These are phyloP conservation scores for Syzygium malaccense DNA, from an alignment of 441 rosid species.

Conservation along the genomic window DNA sequence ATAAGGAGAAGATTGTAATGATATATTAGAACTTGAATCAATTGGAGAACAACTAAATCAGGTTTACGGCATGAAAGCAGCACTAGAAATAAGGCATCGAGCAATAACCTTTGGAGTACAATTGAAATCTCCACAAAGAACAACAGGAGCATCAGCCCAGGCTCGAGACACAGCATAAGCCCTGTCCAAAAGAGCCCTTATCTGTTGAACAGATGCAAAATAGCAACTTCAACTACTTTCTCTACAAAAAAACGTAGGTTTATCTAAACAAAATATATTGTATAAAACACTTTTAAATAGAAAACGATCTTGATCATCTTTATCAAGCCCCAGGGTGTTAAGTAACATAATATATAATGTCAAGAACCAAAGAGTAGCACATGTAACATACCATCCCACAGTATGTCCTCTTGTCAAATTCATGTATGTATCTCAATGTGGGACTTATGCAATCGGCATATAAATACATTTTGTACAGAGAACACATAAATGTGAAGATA, in stretches of 20 bases:
- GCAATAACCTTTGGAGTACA: constrained; percentile 79
- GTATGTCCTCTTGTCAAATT: neutral
- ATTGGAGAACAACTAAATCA: neutral
- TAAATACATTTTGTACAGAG: neutral
- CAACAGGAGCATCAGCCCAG: constrained; percentile 87
- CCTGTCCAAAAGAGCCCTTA: constrained; percentile 66
- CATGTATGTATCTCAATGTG: neutral
- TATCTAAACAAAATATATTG: neutral
- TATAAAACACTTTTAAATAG: neutral
- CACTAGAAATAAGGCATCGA: neutral
- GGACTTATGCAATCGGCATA: neutral
- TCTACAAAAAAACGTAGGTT: neutral
- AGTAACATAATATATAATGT: neutral
- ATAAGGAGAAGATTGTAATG: neutral
- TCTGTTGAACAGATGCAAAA: constrained; percentile 29
- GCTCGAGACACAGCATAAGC: constrained; percentile 69
- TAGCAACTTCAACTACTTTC: neutral
- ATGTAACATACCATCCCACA: neutral
- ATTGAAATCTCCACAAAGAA: constrained; percentile 95
- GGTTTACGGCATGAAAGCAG: neutral
- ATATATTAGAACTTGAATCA: constrained; percentile 5
- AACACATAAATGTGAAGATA: neutral
- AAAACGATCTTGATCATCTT: neutral
- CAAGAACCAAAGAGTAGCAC: neutral
- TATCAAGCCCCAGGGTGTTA: neutral